phyloP scores from a whole-genome alignment of 78 protist species.

The Reticulomyxa filosa region DNA sequence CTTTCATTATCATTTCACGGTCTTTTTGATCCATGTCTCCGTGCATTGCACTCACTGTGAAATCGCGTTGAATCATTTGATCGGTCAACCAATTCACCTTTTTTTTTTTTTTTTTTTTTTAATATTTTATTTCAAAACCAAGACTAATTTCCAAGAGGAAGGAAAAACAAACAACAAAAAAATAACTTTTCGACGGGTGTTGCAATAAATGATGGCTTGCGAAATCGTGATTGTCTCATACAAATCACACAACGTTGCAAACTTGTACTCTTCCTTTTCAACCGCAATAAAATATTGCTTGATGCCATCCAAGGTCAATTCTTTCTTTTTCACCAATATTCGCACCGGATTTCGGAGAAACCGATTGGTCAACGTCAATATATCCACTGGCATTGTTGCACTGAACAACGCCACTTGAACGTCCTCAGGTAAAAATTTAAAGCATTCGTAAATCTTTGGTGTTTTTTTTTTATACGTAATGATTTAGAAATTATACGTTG shows the following conservation, averaged over 20 bases:
- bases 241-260: constrained; percentile 91
- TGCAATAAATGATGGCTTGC: constrained; percentile 87
- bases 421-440: constrained; percentile 57
- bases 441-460: constrained; percentile 86
- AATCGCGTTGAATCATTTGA: constrained; percentile 61
- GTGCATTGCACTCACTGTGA: constrained; percentile 83
- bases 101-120: too few relatives aligned
- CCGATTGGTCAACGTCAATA: constrained; percentile 74
- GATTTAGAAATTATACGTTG: too few relatives aligned
- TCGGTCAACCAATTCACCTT: constrained; percentile 66
- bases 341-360: constrained; percentile 92
- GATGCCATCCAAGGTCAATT: constrained; percentile 98
- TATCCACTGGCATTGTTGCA: constrained; percentile 92
- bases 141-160: too few relatives aligned
- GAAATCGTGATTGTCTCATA: constrained; percentile 87
- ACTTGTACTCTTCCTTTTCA: constrained; percentile 83
- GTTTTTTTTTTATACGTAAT: too few relatives aligned
- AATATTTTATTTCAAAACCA: too few relatives aligned
- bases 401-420: constrained; percentile 88
- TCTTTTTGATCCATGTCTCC: constrained; percentile 70
- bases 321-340: constrained; percentile 49
- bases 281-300: constrained; percentile 87
- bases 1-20: not conserved
- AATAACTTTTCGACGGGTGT: constrained; percentile 84
- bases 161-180: too few relatives aligned